Evolutionary conservation across 768 basidiomycete species (phyloP).

Genomic region (Pulveroboletus frians): DNA sequence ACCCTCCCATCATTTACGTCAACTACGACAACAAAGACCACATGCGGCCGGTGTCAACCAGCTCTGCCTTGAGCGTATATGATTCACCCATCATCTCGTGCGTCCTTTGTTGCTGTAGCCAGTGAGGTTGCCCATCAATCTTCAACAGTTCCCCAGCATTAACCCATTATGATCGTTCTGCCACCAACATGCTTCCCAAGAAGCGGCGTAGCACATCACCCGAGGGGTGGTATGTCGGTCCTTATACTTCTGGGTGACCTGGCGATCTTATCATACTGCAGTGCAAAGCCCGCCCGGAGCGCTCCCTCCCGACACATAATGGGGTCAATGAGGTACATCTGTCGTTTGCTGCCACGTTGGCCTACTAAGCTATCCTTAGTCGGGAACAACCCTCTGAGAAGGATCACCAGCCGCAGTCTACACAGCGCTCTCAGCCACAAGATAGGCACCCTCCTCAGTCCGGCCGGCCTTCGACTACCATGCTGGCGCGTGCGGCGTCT

Average conservation of each 20-base stretch:
- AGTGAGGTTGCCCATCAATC: conserved; percentile 14
- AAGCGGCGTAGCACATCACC: conserved; percentile 33
- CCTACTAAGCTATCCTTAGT: conserved; percentile 14
- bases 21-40: conserved; percentile 29
- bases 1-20: conserved; percentile 38
- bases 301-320: conserved; percentile 15
- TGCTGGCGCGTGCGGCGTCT: conserved; percentile 14
- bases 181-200: conserved; percentile 29
- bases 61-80: conserved; percentile 25
- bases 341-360: neutral
- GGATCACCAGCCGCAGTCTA: conserved; percentile 5
- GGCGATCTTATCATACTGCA: conserved; percentile 14
- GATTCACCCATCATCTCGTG: conserved; percentile 29
- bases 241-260: neutral
- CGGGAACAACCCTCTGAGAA: conserved; percentile 21
- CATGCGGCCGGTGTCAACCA: conserved; percentile 31
- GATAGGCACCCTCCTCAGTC: conserved; percentile 3
- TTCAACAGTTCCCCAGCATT: conserved; percentile 26
- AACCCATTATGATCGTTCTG: conserved; percentile 23
- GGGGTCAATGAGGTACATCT: conserved; percentile 28
- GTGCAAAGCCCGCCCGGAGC: conserved; percentile 12
- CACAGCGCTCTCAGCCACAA: conserved; percentile 14
- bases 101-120: conserved; percentile 18
- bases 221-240: conserved; percentile 22
- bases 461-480: conserved; percentile 6